phyloP scores from a whole-genome alignment of 495 filamentous ascomycete genomes.

The Mycothermus thermophilus region DNA sequence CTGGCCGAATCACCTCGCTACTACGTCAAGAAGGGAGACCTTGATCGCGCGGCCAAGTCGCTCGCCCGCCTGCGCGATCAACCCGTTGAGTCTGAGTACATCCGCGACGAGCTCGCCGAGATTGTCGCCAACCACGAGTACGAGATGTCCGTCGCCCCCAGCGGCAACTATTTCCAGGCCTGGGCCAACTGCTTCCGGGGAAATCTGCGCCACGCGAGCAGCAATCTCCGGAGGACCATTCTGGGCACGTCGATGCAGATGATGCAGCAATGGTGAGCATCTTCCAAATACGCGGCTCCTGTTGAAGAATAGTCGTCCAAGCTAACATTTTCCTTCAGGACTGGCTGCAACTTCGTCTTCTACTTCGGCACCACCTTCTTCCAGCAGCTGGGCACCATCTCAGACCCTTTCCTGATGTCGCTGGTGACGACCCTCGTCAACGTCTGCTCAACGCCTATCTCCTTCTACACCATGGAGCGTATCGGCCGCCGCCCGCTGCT shows the following conservation, averaged over 20 bases:
- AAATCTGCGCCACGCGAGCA: slow-evolving; percentile 36
- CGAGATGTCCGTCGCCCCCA: slow-evolving; percentile 50
- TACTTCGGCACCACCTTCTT: slow-evolving; percentile 79
- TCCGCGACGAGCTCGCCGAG: slow-evolving; percentile 60
- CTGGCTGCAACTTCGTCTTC: slow-evolving; percentile 72
- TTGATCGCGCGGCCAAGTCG: slow-evolving; percentile 45
- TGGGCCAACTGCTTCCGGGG: slow-evolving; percentile 54
- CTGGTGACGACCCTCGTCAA: slow-evolving; percentile 78
- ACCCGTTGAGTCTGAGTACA: slow-evolving; percentile 45
- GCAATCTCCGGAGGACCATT: slow-evolving; percentile 56
- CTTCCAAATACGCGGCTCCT: slow-evolving; percentile 16
- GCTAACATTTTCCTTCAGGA: neutral
- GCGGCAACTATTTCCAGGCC: slow-evolving; percentile 47
- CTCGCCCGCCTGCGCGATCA: slow-evolving; percentile 56
- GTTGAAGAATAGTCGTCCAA: neutral
- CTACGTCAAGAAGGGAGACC: slow-evolving; percentile 57
- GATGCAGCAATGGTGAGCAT: slow-evolving; percentile 55
- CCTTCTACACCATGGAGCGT: slow-evolving; percentile 69
- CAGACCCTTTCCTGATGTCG: slow-evolving; percentile 63
- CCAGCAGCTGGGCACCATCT: slow-evolving; percentile 51
- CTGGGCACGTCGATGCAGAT: slow-evolving; percentile 58
- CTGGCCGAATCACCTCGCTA: slow-evolving; percentile 70
- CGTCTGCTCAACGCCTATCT: slow-evolving; percentile 62
- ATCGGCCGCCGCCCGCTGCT: slow-evolving; percentile 68
- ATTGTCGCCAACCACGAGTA: slow-evolving; percentile 74